These are phyloP conservation scores for Quercus berberidifolia DNA, from an alignment of 306 rosid species.

Conservation along the genomic window DNA sequence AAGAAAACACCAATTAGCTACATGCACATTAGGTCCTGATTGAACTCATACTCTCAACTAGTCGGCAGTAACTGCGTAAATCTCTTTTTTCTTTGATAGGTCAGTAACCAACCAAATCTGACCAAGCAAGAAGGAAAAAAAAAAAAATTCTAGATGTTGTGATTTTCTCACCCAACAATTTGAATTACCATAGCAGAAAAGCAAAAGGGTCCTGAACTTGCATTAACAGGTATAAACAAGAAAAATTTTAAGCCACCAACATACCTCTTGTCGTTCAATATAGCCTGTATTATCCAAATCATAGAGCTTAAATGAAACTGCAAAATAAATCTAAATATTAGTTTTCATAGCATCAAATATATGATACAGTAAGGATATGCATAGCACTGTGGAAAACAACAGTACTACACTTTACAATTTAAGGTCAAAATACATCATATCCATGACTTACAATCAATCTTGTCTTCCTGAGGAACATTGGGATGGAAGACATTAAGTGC, in stretches of 20 bases:
- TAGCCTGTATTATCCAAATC: constrained; percentile 74
- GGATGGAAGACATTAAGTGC: constrained; percentile 93
- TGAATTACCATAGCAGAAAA: background rate
- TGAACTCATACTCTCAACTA: too few species aligned
- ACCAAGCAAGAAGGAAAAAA: too few species aligned
- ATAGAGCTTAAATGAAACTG: constrained; percentile 88
- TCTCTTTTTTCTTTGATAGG: too few species aligned
- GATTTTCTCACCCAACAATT: background rate
- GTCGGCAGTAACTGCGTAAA: too few species aligned
- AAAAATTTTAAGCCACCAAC: background rate
- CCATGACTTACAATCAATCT: constrained; percentile 71
- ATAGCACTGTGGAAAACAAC: background rate
- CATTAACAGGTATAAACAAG: background rate
- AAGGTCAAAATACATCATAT: background rate
- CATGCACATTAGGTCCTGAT: too few species aligned
- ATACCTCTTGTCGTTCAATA: constrained; percentile 85
- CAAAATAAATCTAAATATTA: constrained; percentile 1
- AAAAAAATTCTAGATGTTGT: background rate
- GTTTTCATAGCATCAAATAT: background rate
- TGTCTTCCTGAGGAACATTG: constrained; percentile 55
- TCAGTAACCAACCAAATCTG: too few species aligned
- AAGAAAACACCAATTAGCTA: too few species aligned
- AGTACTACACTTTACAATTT: background rate
- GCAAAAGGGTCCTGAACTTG: background rate
- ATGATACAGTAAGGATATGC: background rate